These are phyloP conservation scores for Saccharomycopsis sp. DNA, from an alignment of 805 yeast species.

Conservation along the genomic window DNA sequence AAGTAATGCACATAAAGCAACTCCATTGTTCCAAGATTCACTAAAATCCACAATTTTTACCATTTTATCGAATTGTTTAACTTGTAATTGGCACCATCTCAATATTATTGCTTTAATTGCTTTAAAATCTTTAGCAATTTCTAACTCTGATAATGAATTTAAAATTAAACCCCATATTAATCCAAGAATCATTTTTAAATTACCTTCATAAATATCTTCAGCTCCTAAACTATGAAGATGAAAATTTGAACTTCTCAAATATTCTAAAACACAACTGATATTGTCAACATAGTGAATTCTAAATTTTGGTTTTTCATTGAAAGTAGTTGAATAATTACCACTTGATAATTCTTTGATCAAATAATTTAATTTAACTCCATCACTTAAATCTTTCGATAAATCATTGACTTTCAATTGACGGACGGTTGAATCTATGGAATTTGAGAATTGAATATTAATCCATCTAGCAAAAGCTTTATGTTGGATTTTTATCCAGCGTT, in stretches of 20 bases:
- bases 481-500: slow-evolving; percentile 33
- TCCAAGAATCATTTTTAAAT: slow-evolving; percentile 36
- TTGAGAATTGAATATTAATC: slow-evolving; percentile 32
- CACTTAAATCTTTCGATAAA: slow-evolving; percentile 27
- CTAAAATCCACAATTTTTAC: slow-evolving; percentile 29
- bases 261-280: slow-evolving; percentile 32
- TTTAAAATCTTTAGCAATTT: slow-evolving; percentile 11
- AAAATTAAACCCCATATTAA: slow-evolving; percentile 39
- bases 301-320: slow-evolving; percentile 27
- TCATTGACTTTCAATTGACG: slow-evolving; percentile 8
- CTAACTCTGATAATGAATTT: slow-evolving; percentile 24
- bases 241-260: slow-evolving; percentile 28
- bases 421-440: slow-evolving; percentile 19
- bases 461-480: slow-evolving; percentile 40
- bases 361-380: slow-evolving; percentile 31
- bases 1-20: slow-evolving; percentile 30
- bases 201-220: slow-evolving; percentile 40
- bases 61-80: slow-evolving; percentile 19
- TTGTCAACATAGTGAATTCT: slow-evolving; percentile 39
- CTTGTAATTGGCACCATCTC: slow-evolving; percentile 32
- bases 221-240: slow-evolving; percentile 36
- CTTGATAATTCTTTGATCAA: slow-evolving; percentile 28
- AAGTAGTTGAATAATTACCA: slow-evolving; percentile 6
- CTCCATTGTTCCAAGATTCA: slow-evolving; percentile 35
- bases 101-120: slow-evolving; percentile 23